Conservation (phyloP, 345 rosid species). For the Adansonia digitata region DNA sequence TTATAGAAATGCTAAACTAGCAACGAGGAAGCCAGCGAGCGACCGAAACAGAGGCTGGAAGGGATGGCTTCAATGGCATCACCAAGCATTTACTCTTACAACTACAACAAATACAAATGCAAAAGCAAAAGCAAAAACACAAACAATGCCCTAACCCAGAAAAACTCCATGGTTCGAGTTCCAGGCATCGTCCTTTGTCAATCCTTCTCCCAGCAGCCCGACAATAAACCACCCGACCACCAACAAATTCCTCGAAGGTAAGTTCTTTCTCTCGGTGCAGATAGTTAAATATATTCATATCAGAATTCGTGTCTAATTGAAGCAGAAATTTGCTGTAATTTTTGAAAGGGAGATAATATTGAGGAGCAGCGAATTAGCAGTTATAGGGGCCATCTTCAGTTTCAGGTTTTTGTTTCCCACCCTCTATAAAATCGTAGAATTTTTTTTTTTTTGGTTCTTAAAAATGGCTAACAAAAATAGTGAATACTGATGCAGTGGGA, state of each 20-base stretch:
- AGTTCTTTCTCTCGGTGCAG: not conserved
- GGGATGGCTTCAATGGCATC: slow-evolving; percentile 55
- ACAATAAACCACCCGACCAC: slow-evolving; percentile 26
- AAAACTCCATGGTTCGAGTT: not conserved
- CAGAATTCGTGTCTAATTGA: not conserved
- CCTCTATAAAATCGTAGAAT: not conserved
- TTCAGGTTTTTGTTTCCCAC: slow-evolving; percentile 36
- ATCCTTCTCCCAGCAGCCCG: slow-evolving; percentile 30
- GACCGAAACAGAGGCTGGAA: not conserved
- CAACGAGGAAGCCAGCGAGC: not conserved
- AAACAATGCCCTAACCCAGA: not conserved
- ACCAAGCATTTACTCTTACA: slow-evolving; percentile 20
- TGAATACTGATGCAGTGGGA: slow-evolving; percentile 49
- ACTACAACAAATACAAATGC: too few species aligned
- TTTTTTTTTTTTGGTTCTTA: not conserved
- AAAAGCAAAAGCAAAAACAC: slow-evolving; percentile 7
- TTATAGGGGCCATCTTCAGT: slow-evolving; percentile 71
- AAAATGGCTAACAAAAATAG: not conserved
- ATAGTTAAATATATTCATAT: not conserved
- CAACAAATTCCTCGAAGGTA: slow-evolving; percentile 53
- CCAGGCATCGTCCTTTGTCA: slow-evolving; percentile 29
- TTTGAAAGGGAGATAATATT: slow-evolving; percentile 61
- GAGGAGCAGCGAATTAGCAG: slow-evolving; percentile 85
- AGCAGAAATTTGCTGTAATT: slow-evolving; percentile 11
- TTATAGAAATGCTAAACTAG: not conserved